These are phyloP conservation scores for Neodidymelliopsis sp. DNA, from an alignment of 2,329 filamentous ascomycete genomes.

Conservation along the genomic window DNA sequence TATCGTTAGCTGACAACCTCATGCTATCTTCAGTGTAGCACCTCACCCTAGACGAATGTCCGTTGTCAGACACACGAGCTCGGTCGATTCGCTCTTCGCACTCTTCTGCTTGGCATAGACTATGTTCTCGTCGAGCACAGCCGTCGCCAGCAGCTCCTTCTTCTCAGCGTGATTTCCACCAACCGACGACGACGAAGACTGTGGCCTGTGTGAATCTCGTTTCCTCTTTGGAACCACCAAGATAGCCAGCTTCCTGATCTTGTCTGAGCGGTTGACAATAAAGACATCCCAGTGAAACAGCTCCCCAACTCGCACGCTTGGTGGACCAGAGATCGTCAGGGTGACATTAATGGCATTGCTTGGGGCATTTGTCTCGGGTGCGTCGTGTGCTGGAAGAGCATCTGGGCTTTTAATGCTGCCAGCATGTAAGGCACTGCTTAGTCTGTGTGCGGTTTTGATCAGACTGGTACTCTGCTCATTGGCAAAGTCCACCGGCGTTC, in stretches of 20 bases:
- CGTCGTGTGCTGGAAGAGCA: slow-evolving; percentile 35
- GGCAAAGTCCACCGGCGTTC: slow-evolving; percentile 73
- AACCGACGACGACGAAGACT: slow-evolving; percentile 55
- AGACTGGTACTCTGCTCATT: slow-evolving; percentile 51
- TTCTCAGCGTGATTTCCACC: slow-evolving; percentile 40
- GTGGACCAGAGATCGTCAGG: slow-evolving; percentile 74
- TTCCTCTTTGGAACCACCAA: slow-evolving; percentile 71
- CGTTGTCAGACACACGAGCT: slow-evolving; percentile 77
- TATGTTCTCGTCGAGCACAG: slow-evolving; percentile 74
- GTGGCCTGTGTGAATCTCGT: slow-evolving; percentile 55
- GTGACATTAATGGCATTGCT: slow-evolving; percentile 70
- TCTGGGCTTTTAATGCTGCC: slow-evolving; percentile 38
- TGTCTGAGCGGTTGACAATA: slow-evolving; percentile 74
- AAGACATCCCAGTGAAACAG: slow-evolving; percentile 77
- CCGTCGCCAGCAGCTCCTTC: slow-evolving; percentile 62
- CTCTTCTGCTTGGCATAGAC: slow-evolving; percentile 75
- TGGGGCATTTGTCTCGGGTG: slow-evolving; percentile 4
- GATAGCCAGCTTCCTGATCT: slow-evolving; percentile 72
- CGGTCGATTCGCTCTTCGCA: slow-evolving; percentile 68
- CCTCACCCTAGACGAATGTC: slow-evolving; percentile 74
- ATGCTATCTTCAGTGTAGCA: background rate
- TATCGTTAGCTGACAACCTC: slow-evolving; percentile 19
- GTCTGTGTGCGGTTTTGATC: slow-evolving; percentile 39
- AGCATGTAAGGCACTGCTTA: slow-evolving; percentile 37
- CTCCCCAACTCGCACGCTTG: slow-evolving; percentile 67